Evolutionary conservation across 495 filamentous ascomycete genomes (phyloP).

Genomic region (Pyronema omphalodes): DNA sequence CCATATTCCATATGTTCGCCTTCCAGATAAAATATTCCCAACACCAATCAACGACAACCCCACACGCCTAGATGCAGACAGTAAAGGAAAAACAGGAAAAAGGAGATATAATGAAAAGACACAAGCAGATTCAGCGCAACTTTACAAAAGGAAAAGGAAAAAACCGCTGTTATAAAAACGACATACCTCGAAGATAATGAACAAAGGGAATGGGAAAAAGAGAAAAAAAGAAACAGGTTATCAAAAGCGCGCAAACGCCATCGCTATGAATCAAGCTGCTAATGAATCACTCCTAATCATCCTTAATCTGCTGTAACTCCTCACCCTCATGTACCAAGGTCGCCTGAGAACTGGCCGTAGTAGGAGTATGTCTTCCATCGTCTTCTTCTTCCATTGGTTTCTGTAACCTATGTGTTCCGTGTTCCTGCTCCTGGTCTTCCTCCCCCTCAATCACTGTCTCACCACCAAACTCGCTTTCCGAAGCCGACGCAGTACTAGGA

Average conservation of each 20-base stretch:
- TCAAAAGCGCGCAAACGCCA: neutral
- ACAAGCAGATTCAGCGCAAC: neutral
- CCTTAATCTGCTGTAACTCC: conserved; percentile 5
- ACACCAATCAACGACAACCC: too few relatives aligned
- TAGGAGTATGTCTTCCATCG: conserved; percentile 21
- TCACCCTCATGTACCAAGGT: conserved; percentile 22
- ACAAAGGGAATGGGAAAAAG: too few relatives aligned
- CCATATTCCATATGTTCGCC: too few relatives aligned
- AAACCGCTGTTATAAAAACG: too few relatives aligned
- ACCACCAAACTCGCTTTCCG: too few relatives aligned
- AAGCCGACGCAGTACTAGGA: too few relatives aligned
- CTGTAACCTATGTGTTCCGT: neutral
- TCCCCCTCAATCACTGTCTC: neutral
- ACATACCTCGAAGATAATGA: too few relatives aligned
- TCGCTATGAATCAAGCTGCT: too few relatives aligned
- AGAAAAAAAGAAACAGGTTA: neutral
- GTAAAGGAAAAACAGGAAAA: too few relatives aligned
- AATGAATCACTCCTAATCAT: neutral
- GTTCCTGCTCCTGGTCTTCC: neutral
- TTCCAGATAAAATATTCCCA: too few relatives aligned
- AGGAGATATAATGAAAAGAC: neutral
- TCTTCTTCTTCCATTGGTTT: conserved; percentile 5
- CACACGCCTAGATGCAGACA: neutral
- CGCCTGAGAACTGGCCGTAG: conserved; percentile 18
- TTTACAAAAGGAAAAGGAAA: too few relatives aligned